A percentile compares a stretch with the other conserved stretches of the same genome.
Evolutionary conservation across 768 basidiomycete species (phyloP).

Genomic region (Lactarius deliciosus): DNA sequence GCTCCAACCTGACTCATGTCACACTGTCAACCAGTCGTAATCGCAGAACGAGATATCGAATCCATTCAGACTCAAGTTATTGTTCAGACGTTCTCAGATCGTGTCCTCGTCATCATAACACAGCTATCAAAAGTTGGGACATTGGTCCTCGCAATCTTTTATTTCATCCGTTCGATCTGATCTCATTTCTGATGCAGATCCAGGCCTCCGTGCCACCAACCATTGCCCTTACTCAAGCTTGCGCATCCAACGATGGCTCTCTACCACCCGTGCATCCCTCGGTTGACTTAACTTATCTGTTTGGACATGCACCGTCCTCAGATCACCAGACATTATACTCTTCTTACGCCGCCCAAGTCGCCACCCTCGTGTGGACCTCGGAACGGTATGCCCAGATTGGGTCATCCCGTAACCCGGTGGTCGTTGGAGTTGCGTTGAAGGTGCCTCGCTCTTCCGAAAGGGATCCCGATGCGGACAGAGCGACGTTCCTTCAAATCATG

Average conservation of each 20-base stretch:
- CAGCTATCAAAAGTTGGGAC: slow-evolving; percentile 90
- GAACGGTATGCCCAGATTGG: slow-evolving; percentile 41
- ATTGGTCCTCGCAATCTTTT: slow-evolving; percentile 50
- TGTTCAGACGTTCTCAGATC: slow-evolving; percentile 77
- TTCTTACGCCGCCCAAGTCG: slow-evolving; percentile 83
- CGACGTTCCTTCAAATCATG: slow-evolving; percentile 46
- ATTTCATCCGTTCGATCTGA: slow-evolving; percentile 22
- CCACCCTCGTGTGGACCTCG: slow-evolving; percentile 75
- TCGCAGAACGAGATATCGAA: slow-evolving; percentile 51
- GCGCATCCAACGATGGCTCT: slow-evolving; percentile 38
- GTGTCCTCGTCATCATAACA: slow-evolving; percentile 81
- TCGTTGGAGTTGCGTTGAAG: slow-evolving; percentile 41
- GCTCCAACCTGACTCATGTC: slow-evolving; percentile 1
- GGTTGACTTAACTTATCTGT: slow-evolving; percentile 70
- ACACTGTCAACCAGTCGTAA: slow-evolving; percentile 44
- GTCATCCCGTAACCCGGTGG: slow-evolving; percentile 18
- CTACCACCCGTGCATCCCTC: slow-evolving; percentile 68
- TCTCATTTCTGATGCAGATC: slow-evolving; percentile 49
- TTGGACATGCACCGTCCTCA: slow-evolving; percentile 72
- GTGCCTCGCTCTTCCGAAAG: slow-evolving; percentile 67
- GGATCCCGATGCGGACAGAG: slow-evolving; percentile 47
- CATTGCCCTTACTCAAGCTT: slow-evolving; percentile 45
- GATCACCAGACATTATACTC: slow-evolving; percentile 71
- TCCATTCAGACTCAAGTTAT: slow-evolving; percentile 70
- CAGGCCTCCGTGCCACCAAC: slow-evolving; percentile 76